Evolutionary conservation across 495 filamentous ascomycete genomes (phyloP), one percentile per base, ranked within the genome.

Genomic region (Lineolata rhizophorae): DNA sequence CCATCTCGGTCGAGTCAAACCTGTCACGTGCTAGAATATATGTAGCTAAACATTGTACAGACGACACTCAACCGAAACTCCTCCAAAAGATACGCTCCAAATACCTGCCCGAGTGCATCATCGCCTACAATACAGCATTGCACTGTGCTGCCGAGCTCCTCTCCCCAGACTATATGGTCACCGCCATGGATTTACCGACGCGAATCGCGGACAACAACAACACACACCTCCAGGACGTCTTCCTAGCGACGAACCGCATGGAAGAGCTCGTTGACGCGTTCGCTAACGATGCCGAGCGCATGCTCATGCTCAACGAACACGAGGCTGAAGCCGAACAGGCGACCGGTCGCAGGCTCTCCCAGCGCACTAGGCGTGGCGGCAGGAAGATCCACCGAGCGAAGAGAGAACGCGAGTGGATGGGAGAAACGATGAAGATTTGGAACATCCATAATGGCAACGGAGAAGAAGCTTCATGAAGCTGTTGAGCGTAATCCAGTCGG

Each of bases 61-160:
- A 6, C 22, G 6, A n/a, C 6, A 25, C 6, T 25, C 22, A n/a
- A 25, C 6, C 22, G 6, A 6, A 6, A 25, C 36, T 32, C 36
- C 3, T 45, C 62, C 13, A n/a, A n/a, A n/a, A n/a, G n/a, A 68
- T 93, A 34, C 69, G 77, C 35, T 60, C 61, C 17, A 64, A 65
- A 3, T 90, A 84, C 51, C 56, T 94, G 19, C 83, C 84, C 14
- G 79, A 87, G 53, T 57, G 76, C 6, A 51, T 91, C 33, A 60
- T 92, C 24, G 74, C 73, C n/a, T 91, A 82, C 48, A 65, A 74
- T 49, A 72, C 60, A 42, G 65, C 71, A 13, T 51, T 90, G 29
- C 70, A 83, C 45, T 72, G 68, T 45, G 67, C 67, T 9, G 75
- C 74, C 2, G 62, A 62, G 17, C 54, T 60, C 24, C 52, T 81